Percentiles rank a stretch among this genome's conserved stretches.
Evolutionary conservation across 306 rosid genomes (phyloP).

Genomic region (Prunus davidiana): DNA sequence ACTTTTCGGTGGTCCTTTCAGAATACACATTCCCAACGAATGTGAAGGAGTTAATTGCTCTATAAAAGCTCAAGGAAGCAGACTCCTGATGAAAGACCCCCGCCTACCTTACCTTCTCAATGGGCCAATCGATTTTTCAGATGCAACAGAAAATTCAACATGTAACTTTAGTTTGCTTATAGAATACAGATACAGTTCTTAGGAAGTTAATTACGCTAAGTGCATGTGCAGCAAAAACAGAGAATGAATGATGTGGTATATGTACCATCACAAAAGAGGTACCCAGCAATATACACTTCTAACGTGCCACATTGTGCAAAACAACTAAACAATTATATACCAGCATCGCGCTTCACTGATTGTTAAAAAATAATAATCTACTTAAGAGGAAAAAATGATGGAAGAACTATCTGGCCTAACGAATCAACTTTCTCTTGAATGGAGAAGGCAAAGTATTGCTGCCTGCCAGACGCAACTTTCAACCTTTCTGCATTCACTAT

Average conservation of each 20-base stretch:
- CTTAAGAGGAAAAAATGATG: background rate
- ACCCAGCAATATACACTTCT: too few relatives aligned
- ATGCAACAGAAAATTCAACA: background rate
- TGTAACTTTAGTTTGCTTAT: background rate
- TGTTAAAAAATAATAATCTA: background rate
- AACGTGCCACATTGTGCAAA: background rate
- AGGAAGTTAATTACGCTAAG: background rate
- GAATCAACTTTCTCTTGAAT: background rate
- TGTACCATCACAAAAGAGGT: background rate
- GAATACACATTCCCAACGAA: slow-evolving; percentile 49
- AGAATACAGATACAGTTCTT: background rate
- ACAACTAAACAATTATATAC: background rate
- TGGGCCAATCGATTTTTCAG: background rate
- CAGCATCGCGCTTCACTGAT: background rate
- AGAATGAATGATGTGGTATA: background rate
- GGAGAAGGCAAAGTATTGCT: background rate
- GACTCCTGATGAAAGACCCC: too few relatives aligned
- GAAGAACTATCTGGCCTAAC: background rate
- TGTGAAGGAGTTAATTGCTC: slow-evolving; percentile 47
- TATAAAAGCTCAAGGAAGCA: slow-evolving; percentile 17
- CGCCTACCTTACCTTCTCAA: too few relatives aligned
- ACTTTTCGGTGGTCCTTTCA: slow-evolving; percentile 47
- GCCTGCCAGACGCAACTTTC: background rate
- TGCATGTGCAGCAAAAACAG: background rate
- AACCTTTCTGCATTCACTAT: background rate